Conservation (phyloP, 805 yeast species). For the Tetrapisispora fleetii region DNA sequence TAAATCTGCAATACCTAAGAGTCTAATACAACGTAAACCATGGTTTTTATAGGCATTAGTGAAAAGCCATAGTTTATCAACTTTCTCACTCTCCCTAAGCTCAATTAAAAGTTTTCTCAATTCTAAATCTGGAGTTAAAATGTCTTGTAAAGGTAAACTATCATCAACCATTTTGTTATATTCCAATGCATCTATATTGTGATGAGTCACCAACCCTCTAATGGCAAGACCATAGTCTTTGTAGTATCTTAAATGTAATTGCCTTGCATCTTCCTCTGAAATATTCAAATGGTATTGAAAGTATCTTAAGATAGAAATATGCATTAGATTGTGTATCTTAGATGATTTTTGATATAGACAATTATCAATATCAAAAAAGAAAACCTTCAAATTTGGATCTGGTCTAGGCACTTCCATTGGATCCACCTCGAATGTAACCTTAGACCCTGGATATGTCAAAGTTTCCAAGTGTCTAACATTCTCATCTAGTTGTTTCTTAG, state of each 20-base stretch:
- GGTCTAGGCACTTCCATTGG: slow-evolving; percentile 16
- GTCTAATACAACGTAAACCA: slow-evolving; percentile 66
- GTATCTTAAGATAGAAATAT: slow-evolving; percentile 69
- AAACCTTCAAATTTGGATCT: slow-evolving; percentile 31
- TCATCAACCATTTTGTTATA: slow-evolving; percentile 88
- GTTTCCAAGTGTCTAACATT: slow-evolving; percentile 28
- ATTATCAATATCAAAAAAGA: slow-evolving; percentile 91
- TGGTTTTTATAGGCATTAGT: slow-evolving; percentile 93
- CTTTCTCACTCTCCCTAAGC: slow-evolving; percentile 37
- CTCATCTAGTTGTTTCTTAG: slow-evolving; percentile 18
- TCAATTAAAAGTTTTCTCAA: slow-evolving; percentile 43
- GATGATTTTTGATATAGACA: slow-evolving; percentile 73
- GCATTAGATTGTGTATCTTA: slow-evolving; percentile 80
- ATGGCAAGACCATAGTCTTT: slow-evolving; percentile 84
- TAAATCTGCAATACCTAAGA: slow-evolving; percentile 82
- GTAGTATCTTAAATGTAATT: slow-evolving; percentile 66
- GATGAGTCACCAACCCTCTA: slow-evolving; percentile 64
- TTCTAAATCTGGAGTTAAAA: slow-evolving; percentile 52
- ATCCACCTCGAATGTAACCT: slow-evolving; percentile 24
- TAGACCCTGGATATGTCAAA: slow-evolving; percentile 29
- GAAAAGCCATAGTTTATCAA: slow-evolving; percentile 77
- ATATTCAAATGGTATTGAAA: slow-evolving; percentile 57
- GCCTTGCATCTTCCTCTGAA: slow-evolving; percentile 62
- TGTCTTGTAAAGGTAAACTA: slow-evolving; percentile 72
- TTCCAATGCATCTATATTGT: slow-evolving; percentile 75